Percentiles rank a stretch among this genome's conserved stretches.
Conservation (phyloP, 75 land plant species). For the Cupressus sempervirens region DNA sequence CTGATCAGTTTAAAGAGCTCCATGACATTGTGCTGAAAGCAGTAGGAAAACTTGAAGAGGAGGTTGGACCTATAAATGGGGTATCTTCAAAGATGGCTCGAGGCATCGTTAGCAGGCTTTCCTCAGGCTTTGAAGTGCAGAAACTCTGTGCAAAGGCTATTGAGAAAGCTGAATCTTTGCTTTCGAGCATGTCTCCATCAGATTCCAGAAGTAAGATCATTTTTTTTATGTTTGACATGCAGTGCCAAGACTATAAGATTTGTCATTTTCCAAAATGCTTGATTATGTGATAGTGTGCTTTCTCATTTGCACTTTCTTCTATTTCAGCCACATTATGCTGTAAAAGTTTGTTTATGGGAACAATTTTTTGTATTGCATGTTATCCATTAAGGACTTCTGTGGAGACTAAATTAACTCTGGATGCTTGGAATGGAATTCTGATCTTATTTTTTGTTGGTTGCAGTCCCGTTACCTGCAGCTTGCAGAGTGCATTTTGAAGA, state of each 20-base stretch:
- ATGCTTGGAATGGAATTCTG: background rate
- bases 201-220: conserved; percentile 25
- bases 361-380: background rate
- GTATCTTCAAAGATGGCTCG: conserved; percentile 64
- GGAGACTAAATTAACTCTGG: conserved; percentile 4
- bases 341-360: background rate
- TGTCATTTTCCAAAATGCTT: conserved; percentile 1
- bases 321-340: background rate
- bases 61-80: conserved; percentile 70
- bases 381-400: background rate
- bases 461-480: conserved; percentile 52
- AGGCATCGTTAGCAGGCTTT: conserved; percentile 78
- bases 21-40: conserved; percentile 58
- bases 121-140: conserved; percentile 59
- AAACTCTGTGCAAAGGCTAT: conserved; percentile 51
- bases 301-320: background rate
- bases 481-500: conserved; percentile 40
- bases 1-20: conserved; percentile 51
- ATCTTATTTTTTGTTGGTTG: conserved; percentile 10
- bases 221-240: background rate
- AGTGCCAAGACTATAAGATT: background rate
- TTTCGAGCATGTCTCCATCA: conserved; percentile 9
- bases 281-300: background rate
- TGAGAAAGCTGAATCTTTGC: conserved; percentile 56
- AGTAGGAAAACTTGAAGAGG: conserved; percentile 58